These are phyloP conservation scores for Papiliotrema nemorosa DNA, from an alignment of 1,284 basidiomycete species.

Conservation along the genomic window DNA sequence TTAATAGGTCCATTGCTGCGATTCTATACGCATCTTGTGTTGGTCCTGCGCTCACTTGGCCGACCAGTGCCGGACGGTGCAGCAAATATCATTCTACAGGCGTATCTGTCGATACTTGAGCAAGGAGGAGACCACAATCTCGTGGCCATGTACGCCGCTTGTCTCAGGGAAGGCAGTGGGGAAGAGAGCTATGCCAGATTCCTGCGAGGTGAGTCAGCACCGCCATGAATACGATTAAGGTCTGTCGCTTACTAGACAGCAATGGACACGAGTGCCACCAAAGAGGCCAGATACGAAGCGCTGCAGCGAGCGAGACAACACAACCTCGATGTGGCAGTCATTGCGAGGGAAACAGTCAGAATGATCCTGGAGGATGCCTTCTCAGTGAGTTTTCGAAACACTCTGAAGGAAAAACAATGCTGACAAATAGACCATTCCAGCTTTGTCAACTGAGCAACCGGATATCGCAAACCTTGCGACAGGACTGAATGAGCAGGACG, in stretches of 20 bases:
- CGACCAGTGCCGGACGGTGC: slow-evolving; percentile 67
- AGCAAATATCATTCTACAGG: slow-evolving; percentile 78
- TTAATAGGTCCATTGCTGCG: slow-evolving; percentile 56
- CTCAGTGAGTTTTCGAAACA: slow-evolving; percentile 52
- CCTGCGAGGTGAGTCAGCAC: slow-evolving; percentile 62
- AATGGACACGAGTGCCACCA: slow-evolving; percentile 66
- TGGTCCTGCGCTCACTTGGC: slow-evolving; percentile 81
- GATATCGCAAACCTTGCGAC: slow-evolving; percentile 57
- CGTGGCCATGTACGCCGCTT: slow-evolving; percentile 90
- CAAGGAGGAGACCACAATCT: slow-evolving; percentile 74
- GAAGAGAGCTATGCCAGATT: slow-evolving; percentile 90
- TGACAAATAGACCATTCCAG: slow-evolving; percentile 29
- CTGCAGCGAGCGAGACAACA: slow-evolving; percentile 76
- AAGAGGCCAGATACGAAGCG: slow-evolving; percentile 66
- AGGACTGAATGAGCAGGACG: slow-evolving; percentile 53
- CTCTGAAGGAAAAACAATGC: slow-evolving; percentile 23
- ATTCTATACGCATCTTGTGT: slow-evolving; percentile 93
- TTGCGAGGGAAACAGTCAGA: slow-evolving; percentile 78
- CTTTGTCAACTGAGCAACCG: slow-evolving; percentile 29
- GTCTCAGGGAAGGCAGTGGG: slow-evolving; percentile 79
- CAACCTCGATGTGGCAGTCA: slow-evolving; percentile 73
- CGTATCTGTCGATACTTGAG: slow-evolving; percentile 85
- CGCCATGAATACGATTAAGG: background rate
- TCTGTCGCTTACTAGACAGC: slow-evolving; percentile 46
- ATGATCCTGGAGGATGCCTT: slow-evolving; percentile 70